Base-by-base conservation (phyloP, 371 early-diverging fungal species). In the Mucor circinelloides region DNA sequence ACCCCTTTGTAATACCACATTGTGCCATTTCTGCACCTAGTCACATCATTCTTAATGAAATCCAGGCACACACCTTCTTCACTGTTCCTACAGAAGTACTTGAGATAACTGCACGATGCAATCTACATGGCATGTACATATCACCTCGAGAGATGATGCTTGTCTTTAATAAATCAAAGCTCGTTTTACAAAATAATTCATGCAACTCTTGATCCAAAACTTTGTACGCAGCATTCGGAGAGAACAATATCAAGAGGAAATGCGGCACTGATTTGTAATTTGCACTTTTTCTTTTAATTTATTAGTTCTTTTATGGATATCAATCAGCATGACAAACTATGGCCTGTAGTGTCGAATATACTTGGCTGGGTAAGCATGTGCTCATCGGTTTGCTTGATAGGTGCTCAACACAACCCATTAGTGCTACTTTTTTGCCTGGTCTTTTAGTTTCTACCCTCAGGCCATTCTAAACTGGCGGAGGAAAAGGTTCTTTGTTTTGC, bases 401-500 rank as follows among this genome's bases (percentile, higher is more conserved):
- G 23, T 23, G 7, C 36, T 58, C 30, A 34, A 30, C 12, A n/a
- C 30, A 31, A 25, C 5, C 1, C 40, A 27, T 32, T 46, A 82
- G 82, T 60, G 70, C 9, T 82, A 82, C 52, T 82, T 82, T 59
- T 32, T 73, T 25, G 76, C 79, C 19, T 82, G 82, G 82, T 82
- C 82, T n/a, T 57, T 70, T 38, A 82, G 82, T 34, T 82, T 82
- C 40, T 82, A 82, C 64, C 82, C 82, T 5, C 82, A 82, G 58
- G 68, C 50, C 7, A 69, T 82, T 36, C 48, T 82, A 30, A 82
- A 82, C 63, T 82, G 68, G 63, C 55, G 66, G 54, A 72, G 79
- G 23, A 82, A 82, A 55, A 81, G 82, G 82, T 77, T 56, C 13
- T 5, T 32, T 56, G 30, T 8, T 56, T 28, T 52, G 54, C 27